Percentiles rank a stretch among this genome's conserved stretches.
Evolutionary conservation across 768 basidiomycete species (phyloP).

Genomic region (Mycena kentingensis): DNA sequence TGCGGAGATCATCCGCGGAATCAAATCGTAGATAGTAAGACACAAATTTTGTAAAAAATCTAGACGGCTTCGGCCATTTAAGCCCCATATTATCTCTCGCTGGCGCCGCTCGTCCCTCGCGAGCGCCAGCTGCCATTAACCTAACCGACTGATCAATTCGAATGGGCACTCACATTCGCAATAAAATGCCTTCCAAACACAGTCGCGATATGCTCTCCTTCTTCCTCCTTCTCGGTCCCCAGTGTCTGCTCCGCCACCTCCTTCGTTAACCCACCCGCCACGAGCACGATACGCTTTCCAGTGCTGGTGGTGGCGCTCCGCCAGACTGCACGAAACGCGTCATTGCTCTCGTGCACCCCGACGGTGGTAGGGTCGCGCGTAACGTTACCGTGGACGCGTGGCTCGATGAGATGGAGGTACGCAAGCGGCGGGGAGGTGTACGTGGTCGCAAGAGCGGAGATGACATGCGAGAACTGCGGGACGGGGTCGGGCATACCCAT

Average conservation of each 20-base stretch:
- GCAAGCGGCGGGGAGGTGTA: constrained; percentile 45
- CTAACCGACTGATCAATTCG: too few relatives aligned
- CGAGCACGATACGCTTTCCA: neutral
- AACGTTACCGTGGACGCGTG: constrained; percentile 27
- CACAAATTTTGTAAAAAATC: too few relatives aligned
- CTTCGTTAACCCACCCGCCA: neutral
- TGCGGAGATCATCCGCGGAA: too few relatives aligned
- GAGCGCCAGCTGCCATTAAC: too few relatives aligned
- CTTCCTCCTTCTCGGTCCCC: neutral
- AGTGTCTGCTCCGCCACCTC: neutral
- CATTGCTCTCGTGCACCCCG: neutral
- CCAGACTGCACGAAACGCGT: neutral
- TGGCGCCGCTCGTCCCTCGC: too few relatives aligned
- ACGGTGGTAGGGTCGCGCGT: constrained; percentile 5
- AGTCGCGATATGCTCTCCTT: neutral
- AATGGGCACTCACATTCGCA: constrained; percentile 17
- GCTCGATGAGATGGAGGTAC: constrained; percentile 55
- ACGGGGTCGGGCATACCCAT: constrained; percentile 59
- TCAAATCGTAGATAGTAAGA: too few relatives aligned
- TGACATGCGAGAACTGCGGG: constrained; percentile 56
- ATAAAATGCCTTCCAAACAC: constrained; percentile 18
- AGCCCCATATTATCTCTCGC: too few relatives aligned
- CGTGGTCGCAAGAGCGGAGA: constrained; percentile 40
- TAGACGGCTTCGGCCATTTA: too few relatives aligned
- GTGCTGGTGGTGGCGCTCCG: neutral